These are phyloP conservation scores for Aspergillus ellipticus DNA, from an alignment of 495 filamentous ascomycete species.

Conservation along the genomic window DNA sequence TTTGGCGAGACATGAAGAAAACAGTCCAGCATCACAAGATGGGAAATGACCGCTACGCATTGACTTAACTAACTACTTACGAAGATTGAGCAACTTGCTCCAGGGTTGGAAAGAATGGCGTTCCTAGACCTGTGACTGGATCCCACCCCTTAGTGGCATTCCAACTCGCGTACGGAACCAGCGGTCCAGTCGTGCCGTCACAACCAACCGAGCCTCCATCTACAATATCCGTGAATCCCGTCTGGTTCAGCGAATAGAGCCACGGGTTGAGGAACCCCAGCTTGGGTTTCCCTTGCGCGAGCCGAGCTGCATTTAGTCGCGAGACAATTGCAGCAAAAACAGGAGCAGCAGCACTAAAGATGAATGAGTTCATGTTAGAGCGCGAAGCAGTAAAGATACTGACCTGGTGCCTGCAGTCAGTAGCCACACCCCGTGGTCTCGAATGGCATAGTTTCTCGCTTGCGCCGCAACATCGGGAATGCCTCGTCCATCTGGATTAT, in stretches of 20 bases:
- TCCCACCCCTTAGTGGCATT: conserved; percentile 55
- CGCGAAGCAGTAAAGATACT: conserved; percentile 5
- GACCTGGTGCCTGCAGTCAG: conserved; percentile 44
- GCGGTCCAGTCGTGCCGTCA: conserved; percentile 26
- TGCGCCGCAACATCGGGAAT: conserved; percentile 70
- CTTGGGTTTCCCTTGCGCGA: conserved; percentile 41
- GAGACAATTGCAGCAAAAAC: conserved; percentile 53
- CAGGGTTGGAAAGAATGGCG: conserved; percentile 27
- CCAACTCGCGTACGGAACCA: conserved; percentile 55
- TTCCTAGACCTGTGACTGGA: conserved; percentile 35
- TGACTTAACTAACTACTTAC: not conserved
- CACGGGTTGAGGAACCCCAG: conserved; percentile 65
- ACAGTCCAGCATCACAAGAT: no score
- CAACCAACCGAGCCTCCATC: conserved; percentile 54
- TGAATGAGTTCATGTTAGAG: not conserved
- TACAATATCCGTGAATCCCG: conserved; percentile 56
- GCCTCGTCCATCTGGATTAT: conserved; percentile 60
- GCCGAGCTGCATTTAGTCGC: conserved; percentile 55
- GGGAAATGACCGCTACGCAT: no score
- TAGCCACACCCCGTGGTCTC: conserved; percentile 34
- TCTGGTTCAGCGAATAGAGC: conserved; percentile 48
- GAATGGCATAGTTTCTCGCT: conserved; percentile 33
- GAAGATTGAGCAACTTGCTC: conserved; percentile 15
- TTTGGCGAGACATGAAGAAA: no score
- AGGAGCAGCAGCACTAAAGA: conserved; percentile 45